Evolutionary conservation across 2,329 filamentous ascomycete species (phyloP), one percentile per base, ranked within the genome.

Genomic region (Colletotrichum navitas): DNA sequence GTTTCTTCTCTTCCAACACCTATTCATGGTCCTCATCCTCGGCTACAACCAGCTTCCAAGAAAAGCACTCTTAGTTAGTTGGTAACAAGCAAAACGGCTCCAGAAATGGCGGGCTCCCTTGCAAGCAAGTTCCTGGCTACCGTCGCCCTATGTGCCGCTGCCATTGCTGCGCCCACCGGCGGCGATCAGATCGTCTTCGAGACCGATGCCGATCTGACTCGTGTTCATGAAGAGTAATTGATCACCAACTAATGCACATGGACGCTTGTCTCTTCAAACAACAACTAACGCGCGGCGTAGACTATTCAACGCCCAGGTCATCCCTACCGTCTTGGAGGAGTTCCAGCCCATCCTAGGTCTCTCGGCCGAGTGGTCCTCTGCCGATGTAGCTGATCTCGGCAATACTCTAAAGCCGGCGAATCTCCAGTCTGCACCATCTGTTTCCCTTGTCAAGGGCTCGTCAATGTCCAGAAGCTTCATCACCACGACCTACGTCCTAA

Each of bases 401-500:
- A 74, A 74, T 55, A 69, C 68, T 2, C 12, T 74, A 12, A 68
- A 69, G 26, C 73, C 73, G 4, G 60, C 32, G 26, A 51, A 63
- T 21, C 73, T 74, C 4, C 64, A 73, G 18, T 72, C 67, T 10
- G 55, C 71, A 7, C 73, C 73, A 12, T 41, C 61, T 3, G 65
- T 68, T 14, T 47, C 62, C n/a, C 72, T 74, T 32, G 58, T 59
- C 26, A 63, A 43, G 36, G 64, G 49, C n/a, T 63, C 71, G 5
- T 59, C 29, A 43, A 60, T 74, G 21, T 76, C 74, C 36, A 73
- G 73, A 36, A 73, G 73, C 24, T 45, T 62, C 41, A 73, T 69
- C 24, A 68, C 74, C 56, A 55, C 77, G 62, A 77, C 76, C 16
- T 81, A 81, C 65, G 75, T 77, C 7, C 71, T 83, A 59, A 75